Percentiles rank a stretch among this genome's conserved stretches.
Evolutionary conservation across 306 rosid species (phyloP).

Genomic region (Cicer chorassanicum): DNA sequence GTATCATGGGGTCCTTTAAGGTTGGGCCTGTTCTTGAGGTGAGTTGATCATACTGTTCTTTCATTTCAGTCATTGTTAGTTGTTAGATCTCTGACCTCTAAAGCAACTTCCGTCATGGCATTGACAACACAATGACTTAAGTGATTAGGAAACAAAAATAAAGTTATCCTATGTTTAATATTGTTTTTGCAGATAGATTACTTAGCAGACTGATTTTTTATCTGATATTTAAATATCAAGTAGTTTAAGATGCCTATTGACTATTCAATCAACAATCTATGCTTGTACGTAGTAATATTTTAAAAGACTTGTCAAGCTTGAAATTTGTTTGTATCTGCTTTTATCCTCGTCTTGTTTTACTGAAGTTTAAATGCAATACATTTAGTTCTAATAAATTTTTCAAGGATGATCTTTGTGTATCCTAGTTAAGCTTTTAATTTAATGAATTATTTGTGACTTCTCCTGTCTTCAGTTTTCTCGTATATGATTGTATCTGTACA

Average conservation of each 20-base stretch:
- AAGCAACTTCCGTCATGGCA: conserved; percentile 26
- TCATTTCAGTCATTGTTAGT: conserved; percentile 28
- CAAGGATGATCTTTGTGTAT: conserved; percentile 9
- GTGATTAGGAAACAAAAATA: conserved; percentile 32
- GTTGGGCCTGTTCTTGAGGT: conserved; percentile 81
- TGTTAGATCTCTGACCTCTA: conserved; percentile 35
- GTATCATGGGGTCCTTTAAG: conserved; percentile 82
- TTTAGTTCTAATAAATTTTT: conserved; percentile 1
- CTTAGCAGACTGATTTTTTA: not conserved
- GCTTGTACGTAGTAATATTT: conserved; percentile 2
- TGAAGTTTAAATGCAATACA: conserved; percentile 15
- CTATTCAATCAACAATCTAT: conserved; percentile 24
- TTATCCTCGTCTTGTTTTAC: conserved; percentile 25
- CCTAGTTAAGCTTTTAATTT: conserved; percentile 12
- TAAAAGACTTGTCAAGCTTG: conserved; percentile 23
- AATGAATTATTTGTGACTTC: not conserved
- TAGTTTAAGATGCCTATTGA: conserved; percentile 24
- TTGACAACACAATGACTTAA: conserved; percentile 28
- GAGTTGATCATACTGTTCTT: conserved; percentile 39
- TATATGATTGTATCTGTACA: conserved; percentile 16
- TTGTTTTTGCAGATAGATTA: conserved; percentile 26
- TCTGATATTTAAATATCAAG: conserved; percentile 31
- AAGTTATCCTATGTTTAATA: conserved; percentile 12
- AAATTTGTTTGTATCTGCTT: conserved; percentile 16
- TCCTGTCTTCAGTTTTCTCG: not conserved